These are phyloP conservation scores for Candida namnaoensis DNA, from an alignment of 805 yeast species.

Conservation along the genomic window DNA sequence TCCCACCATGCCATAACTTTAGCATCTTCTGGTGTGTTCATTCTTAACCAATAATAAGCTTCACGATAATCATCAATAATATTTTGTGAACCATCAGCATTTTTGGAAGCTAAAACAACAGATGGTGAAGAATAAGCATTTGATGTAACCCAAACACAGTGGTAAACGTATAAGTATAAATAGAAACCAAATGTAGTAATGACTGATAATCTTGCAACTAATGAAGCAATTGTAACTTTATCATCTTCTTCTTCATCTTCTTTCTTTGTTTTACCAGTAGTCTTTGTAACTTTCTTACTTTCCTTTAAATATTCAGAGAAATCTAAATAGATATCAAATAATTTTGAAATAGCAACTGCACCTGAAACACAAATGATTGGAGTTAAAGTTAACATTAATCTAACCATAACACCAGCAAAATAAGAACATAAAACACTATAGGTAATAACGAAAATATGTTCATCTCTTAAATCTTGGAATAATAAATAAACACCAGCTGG, in stretches of 20 bases:
- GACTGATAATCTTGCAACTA: constrained; percentile 55
- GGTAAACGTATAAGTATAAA: constrained; percentile 75
- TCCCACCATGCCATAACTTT: constrained; percentile 99
- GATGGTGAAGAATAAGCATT: constrained; percentile 97
- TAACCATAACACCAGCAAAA: constrained; percentile 98
- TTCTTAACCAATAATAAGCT: constrained; percentile 97
- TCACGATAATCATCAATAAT: constrained; percentile 96
- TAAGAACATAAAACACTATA: constrained; percentile 92
- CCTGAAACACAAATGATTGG: constrained; percentile 93
- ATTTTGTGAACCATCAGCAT: constrained; percentile 77
- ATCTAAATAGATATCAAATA: constrained; percentile 77
- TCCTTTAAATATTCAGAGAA: constrained; percentile 28
- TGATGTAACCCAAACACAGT: constrained; percentile 96
- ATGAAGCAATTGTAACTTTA: constrained; percentile 11
- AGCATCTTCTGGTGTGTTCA: constrained; percentile 95
- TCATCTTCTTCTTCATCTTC: constrained; percentile 5
- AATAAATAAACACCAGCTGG: constrained; percentile 93
- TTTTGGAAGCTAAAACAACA: constrained; percentile 79
- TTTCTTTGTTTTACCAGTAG: background rate
- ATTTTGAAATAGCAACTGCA: constrained; percentile 78
- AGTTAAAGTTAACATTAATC: constrained; percentile 93
- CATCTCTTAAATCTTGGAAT: constrained; percentile 84
- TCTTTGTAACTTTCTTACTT: background rate
- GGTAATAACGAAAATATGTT: constrained; percentile 86
- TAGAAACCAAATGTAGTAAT: constrained; percentile 63